These are phyloP conservation scores for Rhodotorula graminis DNA, from an alignment of 768 basidiomycete genomes.

Conservation along the genomic window DNA sequence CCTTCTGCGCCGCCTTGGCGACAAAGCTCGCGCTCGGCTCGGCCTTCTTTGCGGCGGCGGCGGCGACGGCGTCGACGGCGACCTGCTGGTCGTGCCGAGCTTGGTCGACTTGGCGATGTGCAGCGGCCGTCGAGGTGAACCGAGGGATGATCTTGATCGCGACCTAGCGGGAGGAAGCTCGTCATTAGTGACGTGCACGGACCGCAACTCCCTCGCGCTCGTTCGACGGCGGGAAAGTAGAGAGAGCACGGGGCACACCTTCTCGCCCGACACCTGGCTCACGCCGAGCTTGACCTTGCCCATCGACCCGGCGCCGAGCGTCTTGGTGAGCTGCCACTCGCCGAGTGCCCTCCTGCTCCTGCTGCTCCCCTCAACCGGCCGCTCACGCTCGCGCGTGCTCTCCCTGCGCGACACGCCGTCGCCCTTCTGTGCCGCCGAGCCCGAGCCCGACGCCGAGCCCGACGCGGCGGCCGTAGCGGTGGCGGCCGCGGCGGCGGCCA, in stretches of 20 bases:
- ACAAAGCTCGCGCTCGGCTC: conserved; percentile 55
- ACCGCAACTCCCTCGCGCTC: conserved; percentile 11
- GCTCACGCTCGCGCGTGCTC: neutral
- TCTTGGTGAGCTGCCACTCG: conserved; percentile 93
- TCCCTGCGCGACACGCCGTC: neutral
- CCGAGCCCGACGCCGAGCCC: too few relatives aligned
- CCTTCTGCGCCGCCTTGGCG: conserved; percentile 74
- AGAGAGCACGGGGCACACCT: conserved; percentile 56
- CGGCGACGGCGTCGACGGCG: neutral
- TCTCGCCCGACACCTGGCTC: conserved; percentile 81
- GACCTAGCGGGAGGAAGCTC: conserved; percentile 55
- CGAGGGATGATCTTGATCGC: conserved; percentile 99
- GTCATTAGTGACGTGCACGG: too few relatives aligned
- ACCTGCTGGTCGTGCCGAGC: neutral
- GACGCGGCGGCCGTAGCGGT: too few relatives aligned
- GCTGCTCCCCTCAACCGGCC: neutral
- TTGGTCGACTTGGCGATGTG: conserved; percentile 44
- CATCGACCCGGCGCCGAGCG: conserved; percentile 96
- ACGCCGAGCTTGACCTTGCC: conserved; percentile 96
- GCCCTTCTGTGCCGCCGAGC: too few relatives aligned
- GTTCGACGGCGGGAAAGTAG: neutral
- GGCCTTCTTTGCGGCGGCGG: conserved; percentile 9
- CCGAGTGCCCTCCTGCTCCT: conserved; percentile 56
- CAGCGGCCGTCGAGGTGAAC: conserved; percentile 59
- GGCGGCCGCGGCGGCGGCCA: too few relatives aligned